A percentile compares a stretch with the other conserved stretches of the same genome.
These are phyloP conservation scores for Mycena haematopus DNA, from an alignment of 768 basidiomycete species.

Conservation along the genomic window DNA sequence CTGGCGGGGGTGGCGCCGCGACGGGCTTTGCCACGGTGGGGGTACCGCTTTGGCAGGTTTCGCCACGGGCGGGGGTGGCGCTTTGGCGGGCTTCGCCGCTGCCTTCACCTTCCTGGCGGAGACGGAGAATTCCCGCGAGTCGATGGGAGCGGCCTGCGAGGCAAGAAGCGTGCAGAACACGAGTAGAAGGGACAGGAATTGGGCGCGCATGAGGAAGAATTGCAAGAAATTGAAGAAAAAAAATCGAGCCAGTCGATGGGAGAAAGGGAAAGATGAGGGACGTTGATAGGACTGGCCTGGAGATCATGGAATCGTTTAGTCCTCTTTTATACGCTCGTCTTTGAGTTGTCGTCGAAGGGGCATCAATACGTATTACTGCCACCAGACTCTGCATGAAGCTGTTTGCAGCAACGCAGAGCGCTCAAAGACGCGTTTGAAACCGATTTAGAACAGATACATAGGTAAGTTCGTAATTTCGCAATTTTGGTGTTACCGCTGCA, in stretches of 20 bases:
- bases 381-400: too few species aligned
- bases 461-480: too few species aligned
- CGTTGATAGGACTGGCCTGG: conserved; percentile 9
- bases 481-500: too few species aligned
- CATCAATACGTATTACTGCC: too few species aligned
- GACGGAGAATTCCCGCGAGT: neutral
- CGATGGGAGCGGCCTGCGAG: conserved; percentile 8
- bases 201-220: conserved; percentile 8
- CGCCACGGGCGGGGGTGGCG: neutral
- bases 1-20: too few species aligned
- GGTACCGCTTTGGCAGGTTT: neutral
- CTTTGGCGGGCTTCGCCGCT: neutral
- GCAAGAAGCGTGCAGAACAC: conserved; percentile 2
- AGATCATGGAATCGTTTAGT: neutral
- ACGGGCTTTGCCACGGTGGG: too few species aligned
- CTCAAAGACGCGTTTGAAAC: too few species aligned
- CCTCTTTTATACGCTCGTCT: too few species aligned
- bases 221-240: neutral
- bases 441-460: too few species aligned
- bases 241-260: conserved; percentile 8
- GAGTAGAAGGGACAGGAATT: conserved; percentile 4
- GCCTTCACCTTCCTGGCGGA: neutral
- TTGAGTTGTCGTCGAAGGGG: too few species aligned
- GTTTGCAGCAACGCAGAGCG: too few species aligned
- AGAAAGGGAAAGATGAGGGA: neutral